Base-by-base conservation (phyloP, 2,329 filamentous ascomycete genomes). In the Ophiocordyceps camponoti-rufipedis region DNA sequence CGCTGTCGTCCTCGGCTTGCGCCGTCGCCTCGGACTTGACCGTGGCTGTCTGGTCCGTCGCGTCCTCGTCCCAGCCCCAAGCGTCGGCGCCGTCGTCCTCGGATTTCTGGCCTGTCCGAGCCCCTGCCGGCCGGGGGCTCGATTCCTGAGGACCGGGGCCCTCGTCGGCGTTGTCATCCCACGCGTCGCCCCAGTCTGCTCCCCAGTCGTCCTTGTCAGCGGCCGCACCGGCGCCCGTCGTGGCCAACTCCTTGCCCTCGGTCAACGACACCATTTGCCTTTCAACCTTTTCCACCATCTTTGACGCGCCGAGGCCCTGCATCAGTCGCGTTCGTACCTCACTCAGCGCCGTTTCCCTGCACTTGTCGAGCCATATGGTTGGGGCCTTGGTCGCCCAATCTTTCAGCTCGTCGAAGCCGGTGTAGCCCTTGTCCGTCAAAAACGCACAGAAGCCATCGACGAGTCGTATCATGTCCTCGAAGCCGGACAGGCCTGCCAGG, bases 301-400 rank as follows among this genome's bases (percentile, higher is more conserved):
- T 82, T 13, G 80, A 71, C 28, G 69, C 62, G 9, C 80, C 79
- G 38, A 89, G 71, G 1, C 82, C 84, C 44, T 67, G 65, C 4
- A 78, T 71, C 2, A 95, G 70, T 42, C 81, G 74, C 18, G 64
- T 72, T 23, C 91, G 77, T 12, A 93, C 78, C 32, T 74, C 72
- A 49, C 88, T 81, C 23, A 98, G 70, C 0, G 85, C 80, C 32
- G 73, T 78, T 55, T 94, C 87, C 54, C 84, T 78, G 51, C 87
- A 82, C 58, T 86, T 89, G 2, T 75, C 75, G 13, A 96, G 71
- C 91, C 91, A 98, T 28, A 86, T 79, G 47, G 78, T 77, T 0
- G 87, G 84, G 1, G 85, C 82, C 49, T 81, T 79, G 39, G 80
- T 75, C 0, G 85, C 79, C 89, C 91, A 98, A 23, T 85, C 77